Base-by-base conservation (phyloP, 371 early-diverging fungal species). In the Mortierella sp. region DNA sequence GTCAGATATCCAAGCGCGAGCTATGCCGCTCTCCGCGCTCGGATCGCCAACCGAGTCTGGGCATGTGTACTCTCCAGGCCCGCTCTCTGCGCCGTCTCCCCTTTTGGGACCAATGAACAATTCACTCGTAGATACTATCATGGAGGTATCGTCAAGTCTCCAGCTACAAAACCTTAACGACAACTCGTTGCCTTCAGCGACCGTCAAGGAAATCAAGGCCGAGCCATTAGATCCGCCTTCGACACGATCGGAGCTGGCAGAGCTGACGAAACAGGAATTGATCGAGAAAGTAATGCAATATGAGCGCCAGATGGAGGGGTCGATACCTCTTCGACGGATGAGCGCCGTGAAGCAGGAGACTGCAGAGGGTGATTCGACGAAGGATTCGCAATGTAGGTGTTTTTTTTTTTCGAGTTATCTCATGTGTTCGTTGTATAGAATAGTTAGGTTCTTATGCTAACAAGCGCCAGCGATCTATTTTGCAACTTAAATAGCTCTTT, bases 271-370 rank as follows among this genome's bases (percentile, higher is more conserved):
- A 32, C 69, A 64, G 19, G 76, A 76, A 39, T 21, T 76, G 48
- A 76, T 76, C 30, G 76, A 76, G 62, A 76, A 76, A 15, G 76
- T 76, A 4, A 76, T 76, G 76, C 60, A 76, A 31, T 75, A 75
- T 41, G 75, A 75, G 44, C 75, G 75, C 19, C 59, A 68, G 49
- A 64, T 76, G 32, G 76, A 76, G n/a, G 75, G 68, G 11, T 64
- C 69, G 12, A 55, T 69, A 6, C 60, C 76, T 8, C 14, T 64
- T 7, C 49, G 76, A 3, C 50, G 57, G 37, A 69, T 69, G 69
- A 69, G 65, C 37, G 8, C 51, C 6, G 58, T 50, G 39, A 62
- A 63, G 32, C 64, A 60, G 14, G 66, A 65, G 32, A 15, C 72
- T 4, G n/a, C n/a, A 7, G 52, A 56, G 17, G 24, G 26, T 1